A percentile compares a stretch with the other conserved stretches of the same genome.
Conservation (phyloP, 2,329 filamentous ascomycete species). For the Neoarthrinium moseri region DNA sequence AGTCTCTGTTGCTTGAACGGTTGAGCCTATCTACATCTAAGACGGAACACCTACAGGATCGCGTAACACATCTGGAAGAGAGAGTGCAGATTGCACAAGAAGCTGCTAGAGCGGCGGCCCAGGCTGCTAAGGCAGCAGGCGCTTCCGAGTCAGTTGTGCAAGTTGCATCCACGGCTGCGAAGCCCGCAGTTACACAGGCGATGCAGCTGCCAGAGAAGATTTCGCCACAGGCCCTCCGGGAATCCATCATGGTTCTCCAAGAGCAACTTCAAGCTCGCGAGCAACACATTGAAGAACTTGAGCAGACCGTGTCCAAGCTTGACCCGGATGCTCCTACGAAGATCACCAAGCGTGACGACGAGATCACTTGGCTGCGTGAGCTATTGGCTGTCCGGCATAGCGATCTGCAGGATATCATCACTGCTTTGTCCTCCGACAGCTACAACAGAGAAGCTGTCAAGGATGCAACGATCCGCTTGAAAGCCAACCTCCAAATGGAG, state of each 20-base stretch:
- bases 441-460: slow-evolving; percentile 79
- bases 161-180: slow-evolving; percentile 42
- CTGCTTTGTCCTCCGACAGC: slow-evolving; percentile 68
- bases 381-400: slow-evolving; percentile 86
- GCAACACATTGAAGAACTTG: slow-evolving; percentile 81
- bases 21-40: slow-evolving; percentile 82
- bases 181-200: slow-evolving; percentile 35
- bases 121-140: slow-evolving; percentile 29
- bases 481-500: slow-evolving; percentile 96
- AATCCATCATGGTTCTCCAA: slow-evolving; percentile 94
- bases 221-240: slow-evolving; percentile 88
- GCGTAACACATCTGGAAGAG: slow-evolving; percentile 81
- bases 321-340: slow-evolving; percentile 79
- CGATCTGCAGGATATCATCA: slow-evolving; percentile 90
- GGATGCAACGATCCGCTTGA: slow-evolving; percentile 88
- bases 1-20: slow-evolving; percentile 77
- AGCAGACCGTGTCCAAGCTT: slow-evolving; percentile 64
- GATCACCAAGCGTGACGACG: slow-evolving; percentile 87
- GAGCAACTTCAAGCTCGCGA: slow-evolving; percentile 96
- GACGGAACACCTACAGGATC: slow-evolving; percentile 81
- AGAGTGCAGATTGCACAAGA: slow-evolving; percentile 87
- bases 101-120: slow-evolving; percentile 64
- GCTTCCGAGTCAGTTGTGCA: slow-evolving; percentile 43
- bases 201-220: slow-evolving; percentile 75
- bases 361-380: slow-evolving; percentile 93